Evolutionary conservation across 2,329 filamentous ascomycete genomes (phyloP).

Genomic region (Cytospora paraplurivora): DNA sequence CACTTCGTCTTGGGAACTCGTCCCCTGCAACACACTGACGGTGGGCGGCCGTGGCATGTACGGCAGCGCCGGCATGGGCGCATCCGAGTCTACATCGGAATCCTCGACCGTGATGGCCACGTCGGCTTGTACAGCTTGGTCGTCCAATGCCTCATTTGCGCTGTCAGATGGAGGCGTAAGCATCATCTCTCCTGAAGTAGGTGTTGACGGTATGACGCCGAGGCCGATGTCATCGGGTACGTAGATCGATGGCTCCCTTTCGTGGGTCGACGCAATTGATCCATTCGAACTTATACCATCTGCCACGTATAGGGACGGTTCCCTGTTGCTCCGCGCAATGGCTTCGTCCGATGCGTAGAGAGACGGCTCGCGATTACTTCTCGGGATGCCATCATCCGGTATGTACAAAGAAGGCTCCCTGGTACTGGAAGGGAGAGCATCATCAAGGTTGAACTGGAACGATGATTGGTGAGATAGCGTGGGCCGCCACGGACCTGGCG

Average conservation of each 20-base stretch:
- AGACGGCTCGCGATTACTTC: constrained; percentile 21
- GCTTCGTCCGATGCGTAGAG: constrained; percentile 18
- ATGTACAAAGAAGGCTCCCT: constrained; percentile 26
- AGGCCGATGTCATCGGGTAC: constrained; percentile 61
- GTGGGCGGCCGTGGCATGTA: constrained; percentile 50
- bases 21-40: constrained; percentile 48
- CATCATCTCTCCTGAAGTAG: constrained; percentile 47
- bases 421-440: constrained; percentile 56
- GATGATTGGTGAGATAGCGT: constrained; percentile 54
- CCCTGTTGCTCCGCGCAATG: constrained; percentile 26
- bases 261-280: constrained; percentile 37
- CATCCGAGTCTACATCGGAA: constrained; percentile 26
- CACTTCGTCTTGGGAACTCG: constrained; percentile 37
- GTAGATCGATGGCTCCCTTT: constrained; percentile 61
- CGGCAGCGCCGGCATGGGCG: constrained; percentile 36
- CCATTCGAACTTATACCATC: constrained; percentile 23
- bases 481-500: constrained; percentile 23
- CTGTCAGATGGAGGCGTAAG: constrained; percentile 41
- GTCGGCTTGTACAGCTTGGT: constrained; percentile 22
- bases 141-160: constrained; percentile 22
- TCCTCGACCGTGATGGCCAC: constrained; percentile 26
- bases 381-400: constrained; percentile 17
- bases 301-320: constrained; percentile 26
- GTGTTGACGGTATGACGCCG: constrained; percentile 38
- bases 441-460: constrained; percentile 63